phyloP scores from a whole-genome alignment of 164 flowering plant species.

The Echeveria elegans region DNA sequence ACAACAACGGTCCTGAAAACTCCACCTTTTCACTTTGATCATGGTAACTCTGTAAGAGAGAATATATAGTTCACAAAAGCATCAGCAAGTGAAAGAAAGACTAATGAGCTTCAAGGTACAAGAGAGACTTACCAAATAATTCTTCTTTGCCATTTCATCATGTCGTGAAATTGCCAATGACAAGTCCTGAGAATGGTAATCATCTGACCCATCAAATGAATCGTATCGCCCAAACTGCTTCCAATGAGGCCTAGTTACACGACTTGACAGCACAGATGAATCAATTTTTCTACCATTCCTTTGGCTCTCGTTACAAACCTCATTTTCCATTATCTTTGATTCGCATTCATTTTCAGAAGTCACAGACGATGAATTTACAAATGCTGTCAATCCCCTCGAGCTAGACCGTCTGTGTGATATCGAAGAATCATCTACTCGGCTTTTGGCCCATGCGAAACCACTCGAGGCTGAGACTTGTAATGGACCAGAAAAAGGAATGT shows the following conservation, averaged over 20 bases:
- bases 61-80: too few relatives aligned
- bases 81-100: too few relatives aligned
- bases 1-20: constrained; percentile 82
- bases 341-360: constrained; percentile 23
- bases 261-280: constrained; percentile 35
- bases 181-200: constrained; percentile 73
- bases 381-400: constrained; percentile 41
- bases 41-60: too few relatives aligned
- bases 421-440: constrained; percentile 44
- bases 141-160: constrained; percentile 47
- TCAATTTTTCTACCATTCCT: constrained; percentile 36
- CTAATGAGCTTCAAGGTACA: too few relatives aligned
- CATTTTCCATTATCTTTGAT: constrained; percentile 29
- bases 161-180: constrained; percentile 44
- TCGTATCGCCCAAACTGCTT: constrained; percentile 62
- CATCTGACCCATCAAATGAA: constrained; percentile 76
- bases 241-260: constrained; percentile 43
- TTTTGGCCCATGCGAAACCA: constrained; percentile 93
- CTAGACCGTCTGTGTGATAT: constrained; percentile 61
- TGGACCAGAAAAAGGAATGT: constrained; percentile 77
- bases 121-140: constrained; percentile 39
- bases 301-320: constrained; percentile 16
- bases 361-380: constrained; percentile 23
- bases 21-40: constrained; percentile 69
- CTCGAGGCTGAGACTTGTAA: constrained; percentile 63